These are phyloP conservation scores for Rhododendron vialii DNA, from an alignment of 148 eudicot species.

Conservation along the genomic window DNA sequence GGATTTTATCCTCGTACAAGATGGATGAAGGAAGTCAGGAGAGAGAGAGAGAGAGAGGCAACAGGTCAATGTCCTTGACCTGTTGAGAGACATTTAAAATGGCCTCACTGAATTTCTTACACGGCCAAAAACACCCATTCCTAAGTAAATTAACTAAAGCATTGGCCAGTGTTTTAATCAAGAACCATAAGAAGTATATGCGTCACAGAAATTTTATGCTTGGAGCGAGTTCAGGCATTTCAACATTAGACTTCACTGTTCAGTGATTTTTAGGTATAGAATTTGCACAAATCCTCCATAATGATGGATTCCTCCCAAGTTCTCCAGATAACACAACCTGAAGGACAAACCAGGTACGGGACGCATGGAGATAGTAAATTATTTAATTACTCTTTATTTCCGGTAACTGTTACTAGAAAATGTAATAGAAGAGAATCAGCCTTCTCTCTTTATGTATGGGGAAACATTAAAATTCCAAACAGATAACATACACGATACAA, in stretches of 20 bases:
- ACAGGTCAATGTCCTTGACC: too few relatives aligned
- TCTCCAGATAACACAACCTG: neutral
- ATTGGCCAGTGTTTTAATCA: neutral
- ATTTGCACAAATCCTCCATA: neutral
- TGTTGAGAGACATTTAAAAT: too few relatives aligned
- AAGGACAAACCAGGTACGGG: neutral
- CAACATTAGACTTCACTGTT: neutral
- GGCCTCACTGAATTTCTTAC: too few relatives aligned
- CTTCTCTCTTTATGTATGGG: neutral
- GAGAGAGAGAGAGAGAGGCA: too few relatives aligned
- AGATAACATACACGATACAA: neutral
- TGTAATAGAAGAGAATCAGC: neutral
- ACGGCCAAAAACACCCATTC: too few relatives aligned
- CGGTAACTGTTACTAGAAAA: neutral
- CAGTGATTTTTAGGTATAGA: neutral
- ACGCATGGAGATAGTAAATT: neutral
- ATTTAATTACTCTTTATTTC: neutral
- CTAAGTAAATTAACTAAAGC: too few relatives aligned
- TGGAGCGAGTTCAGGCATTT: neutral
- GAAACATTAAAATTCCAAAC: neutral
- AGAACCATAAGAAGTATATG: neutral
- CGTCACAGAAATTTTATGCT: neutral
- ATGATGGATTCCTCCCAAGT: neutral
- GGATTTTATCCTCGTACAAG: too few relatives aligned
- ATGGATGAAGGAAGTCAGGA: neutral